phyloP scores from a whole-genome alignment of 345 rosid species.

The Eucalyptus sp. region DNA sequence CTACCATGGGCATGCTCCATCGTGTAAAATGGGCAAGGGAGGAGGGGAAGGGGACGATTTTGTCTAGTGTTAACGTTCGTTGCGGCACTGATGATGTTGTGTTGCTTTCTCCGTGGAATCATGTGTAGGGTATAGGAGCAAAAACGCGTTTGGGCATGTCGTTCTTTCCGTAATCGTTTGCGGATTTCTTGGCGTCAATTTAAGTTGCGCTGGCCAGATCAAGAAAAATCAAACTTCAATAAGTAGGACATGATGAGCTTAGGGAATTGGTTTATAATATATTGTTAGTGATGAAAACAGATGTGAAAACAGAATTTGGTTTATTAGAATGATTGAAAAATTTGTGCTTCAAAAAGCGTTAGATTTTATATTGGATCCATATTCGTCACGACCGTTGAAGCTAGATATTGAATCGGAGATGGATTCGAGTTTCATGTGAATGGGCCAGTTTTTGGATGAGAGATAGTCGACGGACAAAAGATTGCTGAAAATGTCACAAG shows the following conservation, averaged over 20 bases:
- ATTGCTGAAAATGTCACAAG: background rate
- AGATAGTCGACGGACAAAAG: background rate
- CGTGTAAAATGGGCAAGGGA: no score
- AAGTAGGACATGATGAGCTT: background rate
- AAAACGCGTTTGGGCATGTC: background rate
- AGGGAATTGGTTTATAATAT: no score
- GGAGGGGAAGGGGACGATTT: accelerated
- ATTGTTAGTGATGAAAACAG: no score
- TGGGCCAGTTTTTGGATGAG: background rate
- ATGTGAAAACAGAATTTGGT: no score
- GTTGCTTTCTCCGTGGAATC: background rate
- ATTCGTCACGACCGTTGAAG: accelerated
- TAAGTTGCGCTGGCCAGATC: no score
- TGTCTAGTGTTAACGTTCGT: no score
- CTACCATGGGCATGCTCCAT: background rate
- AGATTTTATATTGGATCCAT: no score
- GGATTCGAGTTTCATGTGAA: background rate
- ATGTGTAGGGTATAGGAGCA: background rate
- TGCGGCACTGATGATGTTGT: background rate
- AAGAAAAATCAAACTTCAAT: background rate
- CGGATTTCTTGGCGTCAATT: background rate
- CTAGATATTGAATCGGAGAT: background rate
- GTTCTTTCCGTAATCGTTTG: background rate
- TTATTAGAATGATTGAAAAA: no score
- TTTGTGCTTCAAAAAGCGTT: no score